Conservation (phyloP, 139 green algal genomes). For the Picochlorum sp. region DNA sequence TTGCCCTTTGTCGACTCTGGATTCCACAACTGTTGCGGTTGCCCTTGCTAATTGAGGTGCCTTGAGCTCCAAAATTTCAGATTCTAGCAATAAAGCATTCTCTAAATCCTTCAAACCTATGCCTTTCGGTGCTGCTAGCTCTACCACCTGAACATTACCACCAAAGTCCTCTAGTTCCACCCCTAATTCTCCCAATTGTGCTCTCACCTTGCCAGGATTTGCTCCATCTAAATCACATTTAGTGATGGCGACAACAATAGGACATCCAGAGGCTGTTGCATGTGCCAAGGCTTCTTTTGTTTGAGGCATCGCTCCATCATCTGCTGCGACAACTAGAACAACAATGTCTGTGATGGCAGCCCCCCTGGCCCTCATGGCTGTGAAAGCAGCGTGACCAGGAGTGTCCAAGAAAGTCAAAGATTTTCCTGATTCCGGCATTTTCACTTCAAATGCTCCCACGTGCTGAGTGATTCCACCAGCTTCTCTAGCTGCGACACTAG, state of each 20-base stretch:
- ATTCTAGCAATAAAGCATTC: slow-evolving; percentile 76
- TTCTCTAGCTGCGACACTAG: slow-evolving; percentile 72
- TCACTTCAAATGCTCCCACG: slow-evolving; percentile 83
- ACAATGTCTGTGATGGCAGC: slow-evolving; percentile 75
- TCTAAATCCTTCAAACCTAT: slow-evolving; percentile 66
- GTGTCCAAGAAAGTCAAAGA: slow-evolving; percentile 88
- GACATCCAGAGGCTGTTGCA: slow-evolving; percentile 42
- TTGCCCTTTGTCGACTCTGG: slow-evolving; percentile 58
- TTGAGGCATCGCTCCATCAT: slow-evolving; percentile 87
- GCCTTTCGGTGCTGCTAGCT: slow-evolving; percentile 41
- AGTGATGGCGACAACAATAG: slow-evolving; percentile 79
- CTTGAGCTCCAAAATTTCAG: slow-evolving; percentile 4
- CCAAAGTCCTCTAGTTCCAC: slow-evolving; percentile 81
- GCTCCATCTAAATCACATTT: slow-evolving; percentile 67
- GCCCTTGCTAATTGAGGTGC: slow-evolving; percentile 9
- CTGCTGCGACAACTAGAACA: slow-evolving; percentile 79
- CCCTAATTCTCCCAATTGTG: slow-evolving; percentile 54
- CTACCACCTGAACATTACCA: slow-evolving; percentile 61
- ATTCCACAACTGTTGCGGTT: slow-evolving; percentile 72
- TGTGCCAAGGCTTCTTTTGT: slow-evolving; percentile 71
- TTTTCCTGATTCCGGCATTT: slow-evolving; percentile 34
- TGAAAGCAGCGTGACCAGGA: slow-evolving; percentile 86
- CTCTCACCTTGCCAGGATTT: slow-evolving; percentile 37
- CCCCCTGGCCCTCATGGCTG: slow-evolving; percentile 72
- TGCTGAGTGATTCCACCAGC: slow-evolving; percentile 92